A percentile compares a stretch with the other conserved stretches of the same genome.
phyloP scores from a whole-genome alignment of 768 basidiomycete genomes.

The Sarcodon aspratus region DNA sequence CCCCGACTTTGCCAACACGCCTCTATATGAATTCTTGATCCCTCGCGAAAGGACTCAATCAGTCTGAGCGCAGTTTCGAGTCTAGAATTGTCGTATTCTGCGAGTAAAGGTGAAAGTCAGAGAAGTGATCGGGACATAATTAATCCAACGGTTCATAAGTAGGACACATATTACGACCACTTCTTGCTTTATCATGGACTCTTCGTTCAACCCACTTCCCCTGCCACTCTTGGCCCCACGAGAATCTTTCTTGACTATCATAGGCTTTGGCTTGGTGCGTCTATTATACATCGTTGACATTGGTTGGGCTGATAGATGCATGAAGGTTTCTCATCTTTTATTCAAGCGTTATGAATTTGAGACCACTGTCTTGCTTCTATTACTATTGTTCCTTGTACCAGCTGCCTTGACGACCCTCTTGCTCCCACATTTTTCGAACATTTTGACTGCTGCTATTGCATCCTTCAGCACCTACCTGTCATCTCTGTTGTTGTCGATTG shows the following conservation, averaged over 20 bases:
- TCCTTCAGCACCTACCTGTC: slow-evolving; percentile 5
- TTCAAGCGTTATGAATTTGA: slow-evolving; percentile 9
- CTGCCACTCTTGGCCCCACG: no score
- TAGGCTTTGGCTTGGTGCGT: slow-evolving; percentile 7
- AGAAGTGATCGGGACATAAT: no score
- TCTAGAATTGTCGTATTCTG: no score
- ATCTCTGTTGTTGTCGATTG: slow-evolving; percentile 6
- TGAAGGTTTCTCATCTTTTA: slow-evolving; percentile 6
- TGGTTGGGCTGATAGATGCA: not conserved
- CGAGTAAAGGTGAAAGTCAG: no score
- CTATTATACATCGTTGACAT: not conserved
- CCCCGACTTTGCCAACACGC: no score
- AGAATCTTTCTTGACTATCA: not conserved
- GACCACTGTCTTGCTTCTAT: not conserved
- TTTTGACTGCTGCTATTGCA: slow-evolving; percentile 1
- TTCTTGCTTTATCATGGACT: no score
- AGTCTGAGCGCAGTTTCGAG: no score
- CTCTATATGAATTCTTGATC: no score
- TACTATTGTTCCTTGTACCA: slow-evolving; percentile 7
- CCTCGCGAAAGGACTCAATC: no score
- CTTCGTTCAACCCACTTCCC: no score
- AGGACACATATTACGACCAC: no score
- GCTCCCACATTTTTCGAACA: slow-evolving; percentile 1
- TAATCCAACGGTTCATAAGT: no score
- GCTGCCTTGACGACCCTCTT: slow-evolving; percentile 4